Evolutionary conservation across 2,329 filamentous ascomycete species (phyloP).

Genomic region (Colletotrichum tanaceti): DNA sequence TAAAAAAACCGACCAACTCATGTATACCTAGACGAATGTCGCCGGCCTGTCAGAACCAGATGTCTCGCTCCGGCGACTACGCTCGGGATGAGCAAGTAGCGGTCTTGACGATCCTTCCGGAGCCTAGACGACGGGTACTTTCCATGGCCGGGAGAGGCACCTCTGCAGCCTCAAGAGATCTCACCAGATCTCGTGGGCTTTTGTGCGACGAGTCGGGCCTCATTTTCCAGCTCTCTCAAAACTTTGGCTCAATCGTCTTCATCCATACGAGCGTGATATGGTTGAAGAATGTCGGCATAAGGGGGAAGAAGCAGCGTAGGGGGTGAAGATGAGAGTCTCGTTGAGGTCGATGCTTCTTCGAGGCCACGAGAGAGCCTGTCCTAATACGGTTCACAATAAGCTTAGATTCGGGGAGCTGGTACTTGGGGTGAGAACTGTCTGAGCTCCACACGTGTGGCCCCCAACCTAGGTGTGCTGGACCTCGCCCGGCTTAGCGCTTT

Average conservation of each 20-base stretch:
- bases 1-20: background rate
- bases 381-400: background rate
- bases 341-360: background rate
- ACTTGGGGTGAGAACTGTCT: background rate
- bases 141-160: background rate
- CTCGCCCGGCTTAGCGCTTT: background rate
- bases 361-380: background rate
- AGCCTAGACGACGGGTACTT: too few relatives aligned
- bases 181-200: too few relatives aligned
- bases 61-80: too few relatives aligned
- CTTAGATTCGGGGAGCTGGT: background rate
- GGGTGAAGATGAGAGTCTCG: too few relatives aligned
- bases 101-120: background rate
- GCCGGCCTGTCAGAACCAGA: background rate
- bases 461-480: slow-evolving; percentile 4
- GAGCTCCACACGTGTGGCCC: slow-evolving; percentile 10
- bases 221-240: background rate
- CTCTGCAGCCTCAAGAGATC: background rate
- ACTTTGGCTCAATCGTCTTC: background rate
- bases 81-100: background rate
- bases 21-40: background rate
- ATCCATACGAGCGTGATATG: background rate
- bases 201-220: background rate
- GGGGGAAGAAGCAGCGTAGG: too few relatives aligned
- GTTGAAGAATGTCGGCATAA: too few relatives aligned